Evolutionary conservation across 345 rosid species (phyloP).

Genomic region (Odontarrhena argentea): DNA sequence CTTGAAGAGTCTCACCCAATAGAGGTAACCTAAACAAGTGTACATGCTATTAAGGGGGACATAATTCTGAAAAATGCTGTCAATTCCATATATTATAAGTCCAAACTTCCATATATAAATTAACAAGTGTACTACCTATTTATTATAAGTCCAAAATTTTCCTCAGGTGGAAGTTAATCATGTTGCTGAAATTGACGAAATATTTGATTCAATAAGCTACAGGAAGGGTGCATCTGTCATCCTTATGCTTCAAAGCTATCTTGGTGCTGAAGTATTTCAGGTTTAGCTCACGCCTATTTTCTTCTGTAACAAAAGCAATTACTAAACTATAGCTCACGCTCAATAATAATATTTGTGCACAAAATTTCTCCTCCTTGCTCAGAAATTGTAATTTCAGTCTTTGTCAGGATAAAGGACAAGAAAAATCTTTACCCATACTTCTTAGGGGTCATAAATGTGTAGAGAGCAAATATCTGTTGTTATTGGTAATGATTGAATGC

Average conservation of each 20-base stretch:
- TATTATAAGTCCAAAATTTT: background rate
- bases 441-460: too few species aligned
- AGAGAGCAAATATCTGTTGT: too few species aligned
- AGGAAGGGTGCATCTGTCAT: conserved; percentile 93
- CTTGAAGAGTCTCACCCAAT: conserved; percentile 98
- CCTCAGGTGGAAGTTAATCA: conserved; percentile 87
- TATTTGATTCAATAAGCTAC: conserved; percentile 94
- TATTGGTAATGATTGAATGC: too few species aligned
- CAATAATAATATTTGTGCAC: background rate
- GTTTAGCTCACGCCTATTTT: conserved; percentile 45
- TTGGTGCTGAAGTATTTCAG: conserved; percentile 93
- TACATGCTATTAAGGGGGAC: background rate
- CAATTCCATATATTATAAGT: background rate
- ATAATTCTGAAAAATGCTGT: conserved; percentile 19
- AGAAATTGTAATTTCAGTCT: background rate
- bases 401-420: background rate
- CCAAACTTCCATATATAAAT: too few species aligned
- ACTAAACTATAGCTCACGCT: background rate
- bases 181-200: conserved; percentile 89
- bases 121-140: conserved; percentile 10
- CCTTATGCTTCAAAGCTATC: conserved; percentile 94
- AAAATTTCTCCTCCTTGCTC: background rate
- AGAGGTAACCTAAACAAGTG: conserved; percentile 57
- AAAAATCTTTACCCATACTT: background rate
- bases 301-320: background rate